Percentiles rank a stretch among this genome's conserved stretches.
These are phyloP conservation scores for Aspergillus egyptiacus DNA, from an alignment of 495 filamentous ascomycete genomes.

Conservation along the genomic window DNA sequence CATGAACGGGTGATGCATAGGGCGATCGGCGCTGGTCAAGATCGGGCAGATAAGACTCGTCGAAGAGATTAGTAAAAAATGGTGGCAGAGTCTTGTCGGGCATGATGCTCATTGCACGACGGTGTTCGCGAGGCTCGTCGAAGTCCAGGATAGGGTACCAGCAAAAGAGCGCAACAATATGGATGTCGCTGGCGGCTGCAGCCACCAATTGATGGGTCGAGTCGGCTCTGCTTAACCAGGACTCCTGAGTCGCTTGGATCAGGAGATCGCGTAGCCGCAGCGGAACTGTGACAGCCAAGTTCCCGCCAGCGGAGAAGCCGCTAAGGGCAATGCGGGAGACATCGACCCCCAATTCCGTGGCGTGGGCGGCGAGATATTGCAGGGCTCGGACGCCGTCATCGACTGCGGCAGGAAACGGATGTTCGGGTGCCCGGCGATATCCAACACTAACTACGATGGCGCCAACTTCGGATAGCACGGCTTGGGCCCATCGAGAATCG, in stretches of 20 bases:
- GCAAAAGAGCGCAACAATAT: slow-evolving; percentile 54
- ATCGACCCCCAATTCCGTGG: slow-evolving; percentile 52
- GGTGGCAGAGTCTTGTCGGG: slow-evolving; percentile 68
- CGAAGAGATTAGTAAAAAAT: slow-evolving; percentile 78
- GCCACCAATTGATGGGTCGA: slow-evolving; percentile 37
- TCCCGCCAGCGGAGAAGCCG: slow-evolving; percentile 86
- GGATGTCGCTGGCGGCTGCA: slow-evolving; percentile 30
- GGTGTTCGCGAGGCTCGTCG: slow-evolving; percentile 63
- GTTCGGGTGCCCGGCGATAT: slow-evolving; percentile 72
- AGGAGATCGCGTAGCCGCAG: slow-evolving; percentile 50
- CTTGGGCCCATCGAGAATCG: slow-evolving; percentile 62
- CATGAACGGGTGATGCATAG: slow-evolving; percentile 58
- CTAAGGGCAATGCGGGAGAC: slow-evolving; percentile 60
- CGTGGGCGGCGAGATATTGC: slow-evolving; percentile 57
- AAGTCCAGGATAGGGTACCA: slow-evolving; percentile 89
- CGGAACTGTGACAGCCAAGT: slow-evolving; percentile 75
- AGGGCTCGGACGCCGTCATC: slow-evolving; percentile 71
- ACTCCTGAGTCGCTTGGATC: slow-evolving; percentile 23
- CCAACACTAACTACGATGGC: slow-evolving; percentile 66
- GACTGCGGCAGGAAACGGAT: slow-evolving; percentile 69
- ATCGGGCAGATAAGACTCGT: slow-evolving; percentile 68
- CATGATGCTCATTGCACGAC: slow-evolving; percentile 58
- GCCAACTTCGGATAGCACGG: slow-evolving; percentile 47
- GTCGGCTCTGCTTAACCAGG: slow-evolving; percentile 25
- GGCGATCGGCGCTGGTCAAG: slow-evolving; percentile 47